Evolutionary conservation across 768 basidiomycete species (phyloP), one percentile per base, ranked within the genome.

Genomic region (Boletus patriciae): DNA sequence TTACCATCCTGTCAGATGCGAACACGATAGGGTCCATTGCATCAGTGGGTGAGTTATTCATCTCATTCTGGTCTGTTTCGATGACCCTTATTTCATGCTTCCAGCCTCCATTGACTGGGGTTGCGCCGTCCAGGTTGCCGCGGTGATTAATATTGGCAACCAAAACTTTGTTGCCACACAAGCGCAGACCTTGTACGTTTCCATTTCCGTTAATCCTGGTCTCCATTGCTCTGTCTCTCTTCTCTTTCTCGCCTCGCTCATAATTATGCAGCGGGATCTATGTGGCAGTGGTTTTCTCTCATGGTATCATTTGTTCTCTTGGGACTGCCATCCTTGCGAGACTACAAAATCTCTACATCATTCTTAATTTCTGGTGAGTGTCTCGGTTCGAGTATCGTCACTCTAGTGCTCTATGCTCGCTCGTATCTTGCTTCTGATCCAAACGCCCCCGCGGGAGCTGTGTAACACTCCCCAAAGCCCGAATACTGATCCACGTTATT

Each of bases 91-190:
- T 41, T 18, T 23, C 18, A 18, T 45, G 54, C 70, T 10, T 52
- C 67, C 77, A 48, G 80, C 85, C 3, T 86, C 85, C 4, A 78
- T 86, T 27, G 83, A 86, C 57, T 89, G 85, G 85, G 83, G 82
- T 7, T 82, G 81, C 54, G 82, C 87, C 0, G 76, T 83, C 2
- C 83, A 86, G 64, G 74, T 90, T 31, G 79, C 84, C 71, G 87
- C 87, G 5, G 87, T 83, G 0, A 82, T 77, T 4, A 83, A 76
- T 41, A 85, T 90, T 49, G 78, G 81, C 15, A 56, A 73, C 43
- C 66, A 67, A 50, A 70, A 63, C 4, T 82, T 76, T 52, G 62
- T 64, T 4, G 66, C 78, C 2, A 79, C 79, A 1, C 68, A 69
- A 31, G 62, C 60, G 0, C 71, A 74, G 56, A 73, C 74, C 73